Percentiles rank a stretch among this genome's conserved stretches.
phyloP scores from a whole-genome alignment of 139 green algal genomes.

The Marvania coccoides region DNA sequence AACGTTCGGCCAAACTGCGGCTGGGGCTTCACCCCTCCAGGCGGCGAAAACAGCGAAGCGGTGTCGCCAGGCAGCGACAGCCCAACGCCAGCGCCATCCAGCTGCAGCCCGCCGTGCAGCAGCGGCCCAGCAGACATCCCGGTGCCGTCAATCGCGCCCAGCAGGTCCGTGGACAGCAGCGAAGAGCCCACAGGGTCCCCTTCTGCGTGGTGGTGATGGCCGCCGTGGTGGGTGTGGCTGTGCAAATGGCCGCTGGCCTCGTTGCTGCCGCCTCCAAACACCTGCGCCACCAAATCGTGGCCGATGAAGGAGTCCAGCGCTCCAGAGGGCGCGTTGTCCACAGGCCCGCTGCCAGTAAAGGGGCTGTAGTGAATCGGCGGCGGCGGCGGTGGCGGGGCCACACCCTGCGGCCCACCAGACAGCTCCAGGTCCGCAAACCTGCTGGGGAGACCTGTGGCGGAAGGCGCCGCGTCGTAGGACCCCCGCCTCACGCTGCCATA shows the following conservation, averaged over 20 bases:
- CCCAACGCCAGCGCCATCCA: background rate
- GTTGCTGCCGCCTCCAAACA: background rate
- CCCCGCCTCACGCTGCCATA: too few species aligned
- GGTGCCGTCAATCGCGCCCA: conserved; percentile 22
- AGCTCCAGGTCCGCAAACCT: conserved; percentile 17
- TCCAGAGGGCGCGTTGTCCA: background rate
- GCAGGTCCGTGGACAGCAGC: conserved; percentile 23
- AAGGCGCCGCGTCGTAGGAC: too few species aligned
- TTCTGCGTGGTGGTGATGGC: background rate
- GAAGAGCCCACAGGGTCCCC: background rate
- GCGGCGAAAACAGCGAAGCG: background rate
- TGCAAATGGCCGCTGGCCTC: background rate
- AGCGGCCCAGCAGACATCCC: background rate
- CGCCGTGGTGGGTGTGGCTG: background rate
- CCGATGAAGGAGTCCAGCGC: background rate
- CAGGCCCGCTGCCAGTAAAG: background rate
- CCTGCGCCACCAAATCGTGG: background rate
- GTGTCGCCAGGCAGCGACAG: background rate
- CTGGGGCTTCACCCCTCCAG: too few species aligned
- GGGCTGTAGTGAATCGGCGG: background rate
- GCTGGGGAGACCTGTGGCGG: background rate
- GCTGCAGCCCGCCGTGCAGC: background rate
- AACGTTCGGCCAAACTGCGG: too few species aligned
- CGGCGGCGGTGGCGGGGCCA: background rate
- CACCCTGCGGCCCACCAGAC: background rate